These are phyloP conservation scores for Candida sp. DNA, from an alignment of 1,139 yeast genomes.

Conservation along the genomic window DNA sequence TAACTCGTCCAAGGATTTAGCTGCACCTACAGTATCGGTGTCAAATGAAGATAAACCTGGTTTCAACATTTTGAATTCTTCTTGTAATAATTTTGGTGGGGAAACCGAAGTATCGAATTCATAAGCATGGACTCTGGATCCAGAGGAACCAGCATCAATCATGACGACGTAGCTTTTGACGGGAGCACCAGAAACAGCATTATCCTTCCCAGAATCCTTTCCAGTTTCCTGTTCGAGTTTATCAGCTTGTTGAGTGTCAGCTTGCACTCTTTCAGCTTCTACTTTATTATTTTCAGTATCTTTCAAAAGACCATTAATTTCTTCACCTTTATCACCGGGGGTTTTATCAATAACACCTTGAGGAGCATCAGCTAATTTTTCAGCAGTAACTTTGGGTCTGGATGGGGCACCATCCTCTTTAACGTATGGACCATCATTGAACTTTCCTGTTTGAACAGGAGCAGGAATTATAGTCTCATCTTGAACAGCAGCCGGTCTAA, in stretches of 20 bases:
- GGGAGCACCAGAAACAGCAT: background rate
- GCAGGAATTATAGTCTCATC: constrained; percentile 5
- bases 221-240: background rate
- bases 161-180: constrained; percentile 58
- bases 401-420: constrained; percentile 3
- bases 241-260: background rate
- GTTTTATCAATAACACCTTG: background rate
- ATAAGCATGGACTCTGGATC: constrained; percentile 93
- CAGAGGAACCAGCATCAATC: constrained; percentile 98
- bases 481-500: constrained; percentile 17
- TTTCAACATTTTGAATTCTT: constrained; percentile 81
- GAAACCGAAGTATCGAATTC: constrained; percentile 81
- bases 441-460: constrained; percentile 5
- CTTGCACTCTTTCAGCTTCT: background rate
- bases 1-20: constrained; percentile 79
- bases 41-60: constrained; percentile 92
- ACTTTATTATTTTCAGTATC: background rate
- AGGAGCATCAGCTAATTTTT: constrained; percentile 13
- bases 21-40: constrained; percentile 80
- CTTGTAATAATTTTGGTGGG: constrained; percentile 77
- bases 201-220: background rate
- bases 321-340: constrained; percentile 5
- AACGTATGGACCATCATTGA: background rate
- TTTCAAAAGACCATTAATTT: background rate
- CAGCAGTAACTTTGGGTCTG: constrained; percentile 21